Conservation (phyloP, 2,329 filamentous ascomycete genomes). For the Dryadomyces quercivorus region DNA sequence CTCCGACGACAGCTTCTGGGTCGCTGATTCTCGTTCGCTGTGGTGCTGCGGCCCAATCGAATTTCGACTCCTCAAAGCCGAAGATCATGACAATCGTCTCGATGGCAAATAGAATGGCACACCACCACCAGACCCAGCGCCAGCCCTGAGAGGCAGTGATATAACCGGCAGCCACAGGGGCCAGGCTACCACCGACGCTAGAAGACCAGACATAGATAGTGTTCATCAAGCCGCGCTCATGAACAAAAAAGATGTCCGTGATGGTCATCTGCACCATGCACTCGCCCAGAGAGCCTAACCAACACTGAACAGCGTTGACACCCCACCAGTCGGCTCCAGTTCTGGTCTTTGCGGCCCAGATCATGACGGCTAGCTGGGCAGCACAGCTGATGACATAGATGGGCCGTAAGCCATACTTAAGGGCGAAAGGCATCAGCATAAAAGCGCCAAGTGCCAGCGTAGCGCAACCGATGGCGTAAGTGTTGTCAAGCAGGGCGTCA, state of each 20-base stretch:
- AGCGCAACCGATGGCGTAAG: slow-evolving; percentile 23
- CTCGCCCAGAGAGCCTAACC: slow-evolving; percentile 32
- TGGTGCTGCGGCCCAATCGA: slow-evolving; percentile 2
- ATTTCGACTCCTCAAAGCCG: slow-evolving; percentile 10
- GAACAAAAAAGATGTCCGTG: slow-evolving; percentile 43
- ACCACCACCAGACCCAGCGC: slow-evolving; percentile 29
- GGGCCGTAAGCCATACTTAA: slow-evolving; percentile 31
- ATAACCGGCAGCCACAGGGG: slow-evolving; percentile 36
- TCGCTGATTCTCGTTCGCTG: neutral
- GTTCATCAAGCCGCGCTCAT: slow-evolving; percentile 40
- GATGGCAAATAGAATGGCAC: slow-evolving; percentile 15
- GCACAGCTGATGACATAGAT: slow-evolving; percentile 30
- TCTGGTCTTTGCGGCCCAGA: slow-evolving; percentile 23
- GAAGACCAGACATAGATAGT: slow-evolving; percentile 29
- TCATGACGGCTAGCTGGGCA: slow-evolving; percentile 26
- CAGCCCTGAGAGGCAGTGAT: slow-evolving; percentile 35
- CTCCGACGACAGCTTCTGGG: neutral
- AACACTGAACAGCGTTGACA: slow-evolving; percentile 19
- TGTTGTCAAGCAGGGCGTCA: slow-evolving; percentile 5
- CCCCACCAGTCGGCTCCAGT: slow-evolving; percentile 5
- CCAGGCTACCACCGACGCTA: slow-evolving; percentile 24
- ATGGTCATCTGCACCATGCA: slow-evolving; percentile 36
- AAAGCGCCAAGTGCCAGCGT: slow-evolving; percentile 32
- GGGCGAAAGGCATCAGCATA: slow-evolving; percentile 31
- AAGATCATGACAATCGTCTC: slow-evolving; percentile 6